Conservation (phyloP, 305 asterid species). For the Fraxinus latifolia region DNA sequence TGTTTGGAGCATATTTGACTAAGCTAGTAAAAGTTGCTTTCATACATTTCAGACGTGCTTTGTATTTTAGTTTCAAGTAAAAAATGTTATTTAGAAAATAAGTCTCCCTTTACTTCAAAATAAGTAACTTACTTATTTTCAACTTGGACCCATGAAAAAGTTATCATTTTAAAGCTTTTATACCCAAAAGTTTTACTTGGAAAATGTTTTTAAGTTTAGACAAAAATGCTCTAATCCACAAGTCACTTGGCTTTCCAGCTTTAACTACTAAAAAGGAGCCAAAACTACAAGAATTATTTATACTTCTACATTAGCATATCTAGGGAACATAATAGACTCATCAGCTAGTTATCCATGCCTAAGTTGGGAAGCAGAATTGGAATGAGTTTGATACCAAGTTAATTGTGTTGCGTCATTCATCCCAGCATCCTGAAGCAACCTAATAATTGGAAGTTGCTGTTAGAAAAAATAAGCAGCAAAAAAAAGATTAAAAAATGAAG, state of each 20-base stretch:
- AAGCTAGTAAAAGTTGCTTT: background rate
- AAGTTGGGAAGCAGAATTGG: background rate
- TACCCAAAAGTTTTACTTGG: background rate
- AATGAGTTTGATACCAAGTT: slow-evolving; percentile 57
- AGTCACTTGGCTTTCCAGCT: background rate
- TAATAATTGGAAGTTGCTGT: slow-evolving; percentile 27
- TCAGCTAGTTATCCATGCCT: background rate
- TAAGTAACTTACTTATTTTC: background rate
- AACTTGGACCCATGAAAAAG: background rate
- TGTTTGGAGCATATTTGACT: background rate
- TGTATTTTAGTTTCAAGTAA: background rate
- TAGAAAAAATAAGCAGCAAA: slow-evolving; percentile 5
- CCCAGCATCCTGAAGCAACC: slow-evolving; percentile 91
- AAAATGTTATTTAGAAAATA: background rate
- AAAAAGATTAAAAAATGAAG: background rate
- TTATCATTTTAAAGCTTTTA: background rate
- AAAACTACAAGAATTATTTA: background rate
- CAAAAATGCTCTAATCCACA: background rate
- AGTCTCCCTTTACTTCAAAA: background rate
- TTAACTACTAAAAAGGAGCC: background rate
- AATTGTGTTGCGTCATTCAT: slow-evolving; percentile 76
- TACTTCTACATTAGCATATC: background rate
- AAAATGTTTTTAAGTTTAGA: background rate
- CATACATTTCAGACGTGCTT: background rate
- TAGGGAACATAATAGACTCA: background rate